These are phyloP conservation scores for Elsinoe necatrix DNA, from an alignment of 2,329 filamentous ascomycete species.

Conservation along the genomic window DNA sequence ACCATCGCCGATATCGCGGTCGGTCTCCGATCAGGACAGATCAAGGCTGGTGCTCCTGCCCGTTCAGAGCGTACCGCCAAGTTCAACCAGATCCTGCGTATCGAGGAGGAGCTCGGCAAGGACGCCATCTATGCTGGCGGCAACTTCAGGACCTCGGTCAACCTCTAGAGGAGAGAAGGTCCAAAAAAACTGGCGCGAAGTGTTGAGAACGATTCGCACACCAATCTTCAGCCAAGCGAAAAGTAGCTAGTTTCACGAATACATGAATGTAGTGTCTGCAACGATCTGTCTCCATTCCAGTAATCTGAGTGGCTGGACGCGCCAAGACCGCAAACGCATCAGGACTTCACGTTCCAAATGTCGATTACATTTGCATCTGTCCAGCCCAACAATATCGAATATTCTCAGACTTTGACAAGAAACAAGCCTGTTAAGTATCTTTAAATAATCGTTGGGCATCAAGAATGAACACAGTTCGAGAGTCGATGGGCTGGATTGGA, in stretches of 20 bases:
- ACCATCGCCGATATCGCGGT: slow-evolving; percentile 98
- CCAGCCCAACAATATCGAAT: too few species aligned
- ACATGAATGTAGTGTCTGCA: not conserved
- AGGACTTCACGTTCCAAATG: not conserved
- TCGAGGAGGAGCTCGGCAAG: slow-evolving; percentile 95
- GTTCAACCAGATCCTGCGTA: slow-evolving; percentile 99
- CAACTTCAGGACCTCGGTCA: slow-evolving; percentile 86
- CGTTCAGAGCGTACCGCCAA: slow-evolving; percentile 98
- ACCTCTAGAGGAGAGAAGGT: slow-evolving; percentile 54
- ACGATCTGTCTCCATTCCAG: not conserved
- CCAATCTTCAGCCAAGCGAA: not conserved
- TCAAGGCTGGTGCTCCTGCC: slow-evolving; percentile 96
- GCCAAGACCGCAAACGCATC: not conserved
- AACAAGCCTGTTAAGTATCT: too few species aligned
- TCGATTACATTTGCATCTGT: too few species aligned
- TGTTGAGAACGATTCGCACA: not conserved
- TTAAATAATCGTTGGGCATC: too few species aligned
- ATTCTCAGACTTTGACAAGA: too few species aligned
- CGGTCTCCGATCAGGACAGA: slow-evolving; percentile 91
- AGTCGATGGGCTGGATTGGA: too few species aligned
- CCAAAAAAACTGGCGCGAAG: not conserved
- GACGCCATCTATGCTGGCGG: slow-evolving; percentile 79
- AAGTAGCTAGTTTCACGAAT: slow-evolving; percentile 9
- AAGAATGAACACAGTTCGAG: too few species aligned
- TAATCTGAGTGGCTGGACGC: not conserved